These are phyloP conservation scores for Paxillus rubicundulus DNA, from an alignment of 768 basidiomycete genomes.

Conservation along the genomic window DNA sequence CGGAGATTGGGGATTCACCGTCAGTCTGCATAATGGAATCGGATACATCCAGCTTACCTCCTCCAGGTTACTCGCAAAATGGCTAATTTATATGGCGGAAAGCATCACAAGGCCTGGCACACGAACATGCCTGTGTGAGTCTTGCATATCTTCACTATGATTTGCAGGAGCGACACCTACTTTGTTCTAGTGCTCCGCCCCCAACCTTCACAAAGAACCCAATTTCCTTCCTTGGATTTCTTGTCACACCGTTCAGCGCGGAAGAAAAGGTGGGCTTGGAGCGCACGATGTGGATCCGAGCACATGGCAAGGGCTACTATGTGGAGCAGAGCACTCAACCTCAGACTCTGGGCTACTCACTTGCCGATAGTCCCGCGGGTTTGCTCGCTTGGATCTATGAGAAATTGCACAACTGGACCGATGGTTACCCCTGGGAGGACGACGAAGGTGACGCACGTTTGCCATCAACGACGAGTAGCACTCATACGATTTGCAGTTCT, in stretches of 20 bases:
- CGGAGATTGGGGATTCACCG: constrained; percentile 46
- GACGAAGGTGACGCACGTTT: constrained; percentile 43
- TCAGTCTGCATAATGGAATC: constrained; percentile 15
- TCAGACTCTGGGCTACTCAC: constrained; percentile 51
- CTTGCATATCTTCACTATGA: neutral
- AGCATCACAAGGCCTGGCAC: constrained; percentile 51
- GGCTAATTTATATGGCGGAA: constrained; percentile 36
- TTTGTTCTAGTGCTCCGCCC: constrained; percentile 16
- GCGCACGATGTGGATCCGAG: too few relatives aligned
- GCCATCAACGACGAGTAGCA: neutral
- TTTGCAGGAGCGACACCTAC: neutral
- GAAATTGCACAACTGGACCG: constrained; percentile 48
- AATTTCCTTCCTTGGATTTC: constrained; percentile 24
- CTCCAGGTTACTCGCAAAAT: constrained; percentile 36
- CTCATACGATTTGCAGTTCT: constrained; percentile 39
- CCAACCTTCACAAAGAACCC: constrained; percentile 27
- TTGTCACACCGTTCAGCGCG: constrained; percentile 28
- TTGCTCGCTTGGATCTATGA: constrained; percentile 55
- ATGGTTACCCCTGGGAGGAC: constrained; percentile 54
- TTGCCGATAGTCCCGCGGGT: constrained; percentile 58
- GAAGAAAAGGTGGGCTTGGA: constrained; percentile 16
- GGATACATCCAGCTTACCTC: neutral
- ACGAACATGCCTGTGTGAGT: constrained; percentile 46
- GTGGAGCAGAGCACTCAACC: constrained; percentile 41
- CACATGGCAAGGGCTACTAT: constrained; percentile 28